These are phyloP conservation scores for Pilobolus umbonatus DNA, from an alignment of 192 early-diverging fungal genomes.

Conservation along the genomic window DNA sequence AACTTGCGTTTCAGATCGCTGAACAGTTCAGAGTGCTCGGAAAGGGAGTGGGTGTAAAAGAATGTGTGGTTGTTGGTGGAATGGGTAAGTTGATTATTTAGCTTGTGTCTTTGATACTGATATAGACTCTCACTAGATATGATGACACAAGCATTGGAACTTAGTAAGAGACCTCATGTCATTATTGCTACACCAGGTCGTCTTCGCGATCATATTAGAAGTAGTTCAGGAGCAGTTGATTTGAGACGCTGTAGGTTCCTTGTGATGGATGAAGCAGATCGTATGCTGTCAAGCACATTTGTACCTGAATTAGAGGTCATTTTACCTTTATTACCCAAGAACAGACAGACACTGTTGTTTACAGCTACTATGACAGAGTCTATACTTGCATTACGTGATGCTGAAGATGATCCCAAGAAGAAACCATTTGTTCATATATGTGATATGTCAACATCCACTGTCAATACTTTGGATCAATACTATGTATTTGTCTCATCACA, in stretches of 20 bases:
- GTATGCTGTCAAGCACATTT: slow-evolving; percentile 84
- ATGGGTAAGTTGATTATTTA: slow-evolving; percentile 42
- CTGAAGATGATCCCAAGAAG: slow-evolving; percentile 33
- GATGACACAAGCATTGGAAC: slow-evolving; percentile 88
- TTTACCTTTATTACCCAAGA: slow-evolving; percentile 68
- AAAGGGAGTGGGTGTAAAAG: slow-evolving; percentile 75
- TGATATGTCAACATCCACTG: slow-evolving; percentile 62
- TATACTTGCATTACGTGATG: slow-evolving; percentile 67
- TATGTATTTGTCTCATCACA: slow-evolving; percentile 93
- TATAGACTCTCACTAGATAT: slow-evolving; percentile 56
- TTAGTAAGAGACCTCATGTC: slow-evolving; percentile 81
- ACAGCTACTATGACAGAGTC: slow-evolving; percentile 94
- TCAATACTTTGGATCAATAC: slow-evolving; percentile 78
- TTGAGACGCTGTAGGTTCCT: slow-evolving; percentile 75
- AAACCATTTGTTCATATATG: slow-evolving; percentile 53
- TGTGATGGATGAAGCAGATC: slow-evolving; percentile 96
- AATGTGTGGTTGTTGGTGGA: slow-evolving; percentile 89
- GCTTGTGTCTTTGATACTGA: background rate
- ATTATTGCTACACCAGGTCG: slow-evolving; percentile 95
- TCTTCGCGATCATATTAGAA: slow-evolving; percentile 87
- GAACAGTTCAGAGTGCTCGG: slow-evolving; percentile 96
- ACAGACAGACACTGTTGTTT: slow-evolving; percentile 91
- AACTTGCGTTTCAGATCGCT: slow-evolving; percentile 97
- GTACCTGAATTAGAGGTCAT: slow-evolving; percentile 76
- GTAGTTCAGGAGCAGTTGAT: slow-evolving; percentile 65